Evolutionary conservation across 371 early-diverging fungal species (phyloP), one percentile per base, ranked within the genome.

Genomic region (Lichtheimia corymbifera): DNA sequence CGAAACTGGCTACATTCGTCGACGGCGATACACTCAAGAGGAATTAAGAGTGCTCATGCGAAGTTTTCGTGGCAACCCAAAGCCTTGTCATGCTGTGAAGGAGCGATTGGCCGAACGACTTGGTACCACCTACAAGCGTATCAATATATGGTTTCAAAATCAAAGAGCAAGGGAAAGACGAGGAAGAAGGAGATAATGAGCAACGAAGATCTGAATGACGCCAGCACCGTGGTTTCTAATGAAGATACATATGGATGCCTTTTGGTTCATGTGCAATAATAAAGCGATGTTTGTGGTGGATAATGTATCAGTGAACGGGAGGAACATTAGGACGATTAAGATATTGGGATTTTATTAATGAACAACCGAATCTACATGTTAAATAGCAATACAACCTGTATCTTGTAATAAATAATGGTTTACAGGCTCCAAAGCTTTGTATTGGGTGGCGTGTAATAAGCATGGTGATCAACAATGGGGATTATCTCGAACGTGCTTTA

Each of bases 61-160:
- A 44, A 27, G 43, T 7, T 60, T 18, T 30, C 12, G 17, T 3
- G 3, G 13, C 0, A 44, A 27, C 42, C 43, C 41, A 18, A 51
- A 14, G 24, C 60, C 60, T 14, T 43, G 44, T 11, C 27, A 43
- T 22, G 35, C 35, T 22, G 53, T 41, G 14, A 60, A 53, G 25
- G 25, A 42, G 14, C 35, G 18, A 12, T 43, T 60, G 43, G 60
- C 60, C 3, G 25, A 20, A 0, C 11, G 5, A 4, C 41, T 28
- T 18, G 22, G 41, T 28, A 50, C 51, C 3, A 22, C 12, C 0
- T 15, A n/a, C 11, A 35, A 27, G 5, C 20, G 51, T 2, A 42
- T 60, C 11, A 51, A 60, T 17, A 35, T 60, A 9, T 60, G 60
- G 60, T 60, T 60, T 50, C 60, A 60, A 30, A 60, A 60, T 12